Evolutionary conservation across 768 basidiomycete species (phyloP).

Genomic region (Sporobolomyces roseus): DNA sequence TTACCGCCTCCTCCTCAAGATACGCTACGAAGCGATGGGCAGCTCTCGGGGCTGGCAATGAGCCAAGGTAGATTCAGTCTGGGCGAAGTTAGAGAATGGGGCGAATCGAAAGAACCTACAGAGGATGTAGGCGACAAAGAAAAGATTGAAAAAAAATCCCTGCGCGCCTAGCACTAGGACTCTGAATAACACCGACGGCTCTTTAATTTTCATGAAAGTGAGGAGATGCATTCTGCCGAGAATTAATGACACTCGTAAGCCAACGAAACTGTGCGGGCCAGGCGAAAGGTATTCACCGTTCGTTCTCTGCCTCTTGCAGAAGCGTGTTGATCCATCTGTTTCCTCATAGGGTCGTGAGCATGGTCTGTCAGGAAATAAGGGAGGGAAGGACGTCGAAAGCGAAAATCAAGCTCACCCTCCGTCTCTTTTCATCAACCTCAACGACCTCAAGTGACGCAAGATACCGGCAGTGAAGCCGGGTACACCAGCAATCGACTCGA

Average conservation of each 20-base stretch:
- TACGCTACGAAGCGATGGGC: conserved; percentile 45
- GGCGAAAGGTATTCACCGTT: conserved; percentile 63
- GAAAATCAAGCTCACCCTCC: too few relatives aligned
- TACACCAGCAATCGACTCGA: conserved; percentile 89
- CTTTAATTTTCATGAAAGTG: conserved; percentile 89
- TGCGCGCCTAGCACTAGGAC: conserved; percentile 81
- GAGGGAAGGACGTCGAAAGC: too few relatives aligned
- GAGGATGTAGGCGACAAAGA: conserved; percentile 66
- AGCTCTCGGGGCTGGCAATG: conserved; percentile 12
- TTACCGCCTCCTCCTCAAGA: conserved; percentile 84
- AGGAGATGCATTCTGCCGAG: conserved; percentile 50
- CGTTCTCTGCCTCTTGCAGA: conserved; percentile 91
- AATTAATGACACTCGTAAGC: too few relatives aligned
- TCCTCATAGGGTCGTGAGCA: too few relatives aligned
- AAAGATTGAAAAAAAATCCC: conserved; percentile 58
- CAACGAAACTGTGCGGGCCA: too few relatives aligned
- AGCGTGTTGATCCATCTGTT: conserved; percentile 15
- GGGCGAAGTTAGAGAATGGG: conserved; percentile 52
- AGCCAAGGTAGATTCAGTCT: neutral
- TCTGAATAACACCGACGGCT: conserved; percentile 77
- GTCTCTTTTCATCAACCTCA: conserved; percentile 73
- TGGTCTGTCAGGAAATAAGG: too few relatives aligned
- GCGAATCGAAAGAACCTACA: conserved; percentile 1
- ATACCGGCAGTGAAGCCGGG: conserved; percentile 57
- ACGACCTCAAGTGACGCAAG: conserved; percentile 70